Percentiles rank a stretch among this genome's conserved stretches.
These are phyloP conservation scores for Fusarium continuum DNA, from an alignment of 2,329 filamentous ascomycete genomes.

Conservation along the genomic window DNA sequence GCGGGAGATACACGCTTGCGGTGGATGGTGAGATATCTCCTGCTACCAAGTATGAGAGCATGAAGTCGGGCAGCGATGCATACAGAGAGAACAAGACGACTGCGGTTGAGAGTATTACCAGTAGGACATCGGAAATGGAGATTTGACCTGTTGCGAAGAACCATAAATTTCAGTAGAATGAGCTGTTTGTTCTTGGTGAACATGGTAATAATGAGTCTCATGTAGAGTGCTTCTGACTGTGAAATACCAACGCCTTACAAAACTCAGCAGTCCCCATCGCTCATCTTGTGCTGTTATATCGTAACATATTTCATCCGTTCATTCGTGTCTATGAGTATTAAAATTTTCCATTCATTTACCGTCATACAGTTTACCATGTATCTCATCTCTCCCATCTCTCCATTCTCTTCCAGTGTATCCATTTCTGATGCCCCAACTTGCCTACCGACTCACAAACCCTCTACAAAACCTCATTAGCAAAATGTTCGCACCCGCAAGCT, in stretches of 20 bases:
- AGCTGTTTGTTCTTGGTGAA: too few species aligned
- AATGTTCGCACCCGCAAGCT: fast-evolving
- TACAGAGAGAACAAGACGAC: neutral
- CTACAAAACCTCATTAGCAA: conserved; percentile 1
- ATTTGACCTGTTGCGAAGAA: neutral
- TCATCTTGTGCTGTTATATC: neutral
- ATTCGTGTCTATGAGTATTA: neutral
- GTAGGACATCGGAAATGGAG: neutral
- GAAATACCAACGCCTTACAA: too few species aligned
- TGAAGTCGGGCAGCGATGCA: neutral
- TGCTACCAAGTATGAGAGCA: conserved; percentile 11
- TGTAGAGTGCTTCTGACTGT: too few species aligned
- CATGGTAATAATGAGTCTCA: too few species aligned
- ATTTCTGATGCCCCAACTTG: conserved; percentile 1
- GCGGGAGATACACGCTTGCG: conserved; percentile 2
- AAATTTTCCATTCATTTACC: neutral
- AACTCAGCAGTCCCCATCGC: too few species aligned
- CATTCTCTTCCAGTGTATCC: conserved; percentile 16
- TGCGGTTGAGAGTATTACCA: neutral
- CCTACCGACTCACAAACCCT: conserved; percentile 15
- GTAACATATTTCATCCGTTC: too few species aligned
- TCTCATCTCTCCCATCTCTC: neutral
- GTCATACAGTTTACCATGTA: neutral
- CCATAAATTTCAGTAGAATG: neutral
- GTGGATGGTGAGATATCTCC: conserved; percentile 5